Conservation (phyloP, 768 basidiomycete species). For the Dictyophora rubrovolvata region DNA sequence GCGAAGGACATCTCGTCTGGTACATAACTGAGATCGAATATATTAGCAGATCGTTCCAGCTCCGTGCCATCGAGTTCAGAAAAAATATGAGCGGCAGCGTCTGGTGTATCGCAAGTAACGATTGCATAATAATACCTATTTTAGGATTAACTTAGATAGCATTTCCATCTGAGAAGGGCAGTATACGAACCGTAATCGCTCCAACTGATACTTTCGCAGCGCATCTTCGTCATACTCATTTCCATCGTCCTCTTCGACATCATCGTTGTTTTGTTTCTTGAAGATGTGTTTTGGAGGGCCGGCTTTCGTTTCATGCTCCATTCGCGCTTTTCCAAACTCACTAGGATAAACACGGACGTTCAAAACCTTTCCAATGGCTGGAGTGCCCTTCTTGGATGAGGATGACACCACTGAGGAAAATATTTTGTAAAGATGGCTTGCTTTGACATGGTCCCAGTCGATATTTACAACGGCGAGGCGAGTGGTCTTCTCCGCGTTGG, state of each 20-base stretch:
- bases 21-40: conserved; percentile 91
- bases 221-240: conserved; percentile 84
- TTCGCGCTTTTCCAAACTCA: conserved; percentile 80
- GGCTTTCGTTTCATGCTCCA: conserved; percentile 79
- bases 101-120: conserved; percentile 72
- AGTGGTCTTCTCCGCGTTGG: conserved; percentile 35
- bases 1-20: conserved; percentile 84
- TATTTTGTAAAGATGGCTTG: conserved; percentile 83
- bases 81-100: conserved; percentile 71
- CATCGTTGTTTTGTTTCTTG: conserved; percentile 33
- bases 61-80: conserved; percentile 89
- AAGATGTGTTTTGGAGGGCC: conserved; percentile 87
- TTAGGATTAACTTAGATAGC: conserved; percentile 4
- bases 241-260: conserved; percentile 53
- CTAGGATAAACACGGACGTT: conserved; percentile 85
- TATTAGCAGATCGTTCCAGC: conserved; percentile 91
- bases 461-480: conserved; percentile 89
- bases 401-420: conserved; percentile 77
- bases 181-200: conserved; percentile 67
- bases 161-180: background rate
- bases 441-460: conserved; percentile 95
- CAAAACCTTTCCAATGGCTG: conserved; percentile 50
- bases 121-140: conserved; percentile 91
- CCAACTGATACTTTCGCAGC: conserved; percentile 83
- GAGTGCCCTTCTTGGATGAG: conserved; percentile 24